These are phyloP conservation scores for Eleusine indica DNA, from an alignment of 176 grass and related monocot genomes.

Conservation along the genomic window DNA sequence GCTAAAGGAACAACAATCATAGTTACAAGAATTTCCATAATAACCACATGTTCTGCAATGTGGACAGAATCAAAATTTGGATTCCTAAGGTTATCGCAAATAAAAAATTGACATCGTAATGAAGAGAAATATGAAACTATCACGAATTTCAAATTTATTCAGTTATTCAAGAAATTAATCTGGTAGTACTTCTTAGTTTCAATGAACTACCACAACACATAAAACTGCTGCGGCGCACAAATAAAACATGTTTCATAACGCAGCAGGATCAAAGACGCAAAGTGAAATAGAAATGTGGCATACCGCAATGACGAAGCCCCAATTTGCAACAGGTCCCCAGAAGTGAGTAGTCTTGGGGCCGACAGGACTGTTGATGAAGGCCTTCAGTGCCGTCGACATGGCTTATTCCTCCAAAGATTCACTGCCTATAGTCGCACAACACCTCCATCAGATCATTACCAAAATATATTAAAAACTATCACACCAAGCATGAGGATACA, in stretches of 20 bases:
- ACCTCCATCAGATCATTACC: not conserved
- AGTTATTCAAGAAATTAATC: not conserved
- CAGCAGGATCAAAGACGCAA: not conserved
- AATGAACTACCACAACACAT: not conserved
- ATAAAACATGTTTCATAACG: not conserved
- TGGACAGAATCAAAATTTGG: not conserved
- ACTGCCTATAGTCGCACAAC: not conserved
- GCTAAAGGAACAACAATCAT: not conserved
- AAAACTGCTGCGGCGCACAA: not conserved
- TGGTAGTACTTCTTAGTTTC: not conserved
- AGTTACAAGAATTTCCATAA: not conserved
- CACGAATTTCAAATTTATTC: no score
- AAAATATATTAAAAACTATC: not conserved
- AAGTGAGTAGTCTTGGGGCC: constrained; percentile 89
- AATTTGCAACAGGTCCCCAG: constrained; percentile 79
- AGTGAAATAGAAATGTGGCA: not conserved
- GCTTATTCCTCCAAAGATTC: not conserved
- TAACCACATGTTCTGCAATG: not conserved
- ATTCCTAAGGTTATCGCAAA: not conserved
- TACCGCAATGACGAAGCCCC: constrained; percentile 74
- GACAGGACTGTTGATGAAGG: constrained; percentile 74
- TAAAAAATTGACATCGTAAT: no score
- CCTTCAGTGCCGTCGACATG: constrained; percentile 53
- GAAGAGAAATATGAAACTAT: no score
- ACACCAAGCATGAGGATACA: not conserved